Percentiles rank a stretch among this genome's conserved stretches.
Evolutionary conservation across 192 early-diverging fungal species (phyloP).

Genomic region (Podila verticillata): DNA sequence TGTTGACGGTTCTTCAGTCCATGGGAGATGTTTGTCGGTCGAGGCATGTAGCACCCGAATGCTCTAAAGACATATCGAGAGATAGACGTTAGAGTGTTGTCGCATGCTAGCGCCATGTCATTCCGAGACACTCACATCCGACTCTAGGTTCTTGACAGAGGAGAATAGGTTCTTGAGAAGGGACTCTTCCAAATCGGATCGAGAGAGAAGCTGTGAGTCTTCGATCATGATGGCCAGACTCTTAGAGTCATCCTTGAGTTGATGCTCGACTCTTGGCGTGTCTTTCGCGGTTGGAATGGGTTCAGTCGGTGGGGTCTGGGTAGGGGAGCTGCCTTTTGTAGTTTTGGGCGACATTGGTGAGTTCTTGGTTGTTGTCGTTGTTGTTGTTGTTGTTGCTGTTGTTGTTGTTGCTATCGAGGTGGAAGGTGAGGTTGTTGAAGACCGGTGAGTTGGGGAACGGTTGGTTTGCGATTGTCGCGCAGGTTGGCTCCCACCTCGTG

Average conservation of each 20-base stretch:
- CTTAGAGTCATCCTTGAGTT: slow-evolving; percentile 26
- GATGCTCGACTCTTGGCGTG: neutral
- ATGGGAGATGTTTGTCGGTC: slow-evolving; percentile 47
- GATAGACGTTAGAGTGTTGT: no score
- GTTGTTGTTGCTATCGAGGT: neutral
- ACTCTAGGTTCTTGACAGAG: slow-evolving; percentile 23
- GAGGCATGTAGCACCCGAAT: slow-evolving; percentile 33
- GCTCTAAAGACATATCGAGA: slow-evolving; percentile 10
- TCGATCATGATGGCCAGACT: slow-evolving; percentile 36
- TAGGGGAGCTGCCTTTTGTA: neutral
- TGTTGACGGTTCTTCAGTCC: slow-evolving; percentile 25
- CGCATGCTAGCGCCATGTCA: no score
- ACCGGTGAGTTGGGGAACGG: neutral
- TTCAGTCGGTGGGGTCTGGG: neutral
- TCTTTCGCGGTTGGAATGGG: neutral
- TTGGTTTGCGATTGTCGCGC: neutral
- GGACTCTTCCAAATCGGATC: slow-evolving; percentile 39
- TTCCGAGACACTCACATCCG: slow-evolving; percentile 9
- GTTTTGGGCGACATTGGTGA: neutral
- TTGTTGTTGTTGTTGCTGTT: neutral
- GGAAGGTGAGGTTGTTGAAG: neutral
- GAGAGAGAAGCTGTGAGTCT: slow-evolving; percentile 25
- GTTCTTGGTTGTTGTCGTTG: neutral
- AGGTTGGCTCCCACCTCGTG: neutral
- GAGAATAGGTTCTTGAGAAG: slow-evolving; percentile 30